These are phyloP conservation scores for Ampelomyces quisqualis DNA, from an alignment of 2,329 filamentous ascomycete species.

Conservation along the genomic window DNA sequence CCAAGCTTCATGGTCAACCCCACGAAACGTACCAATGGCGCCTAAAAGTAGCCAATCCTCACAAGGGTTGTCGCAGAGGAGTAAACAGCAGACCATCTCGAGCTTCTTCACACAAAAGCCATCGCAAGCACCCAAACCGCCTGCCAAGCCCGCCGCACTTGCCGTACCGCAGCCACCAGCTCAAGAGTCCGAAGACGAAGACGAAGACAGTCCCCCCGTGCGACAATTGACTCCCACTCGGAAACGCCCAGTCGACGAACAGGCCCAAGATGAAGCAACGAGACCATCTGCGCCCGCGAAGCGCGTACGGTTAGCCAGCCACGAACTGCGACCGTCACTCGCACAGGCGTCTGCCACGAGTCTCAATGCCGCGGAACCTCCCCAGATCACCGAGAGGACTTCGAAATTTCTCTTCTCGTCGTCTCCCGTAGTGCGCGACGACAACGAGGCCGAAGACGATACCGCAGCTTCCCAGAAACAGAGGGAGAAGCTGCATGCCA, in stretches of 20 bases:
- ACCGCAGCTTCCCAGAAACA: constrained; percentile 56
- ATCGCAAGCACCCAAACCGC: constrained; percentile 37
- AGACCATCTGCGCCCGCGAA: constrained; percentile 40
- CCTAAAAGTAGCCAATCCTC: constrained; percentile 39
- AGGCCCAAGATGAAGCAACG: constrained; percentile 41
- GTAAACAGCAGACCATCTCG: constrained; percentile 80
- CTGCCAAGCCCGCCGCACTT: constrained; percentile 20
- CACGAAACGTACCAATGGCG: constrained; percentile 32
- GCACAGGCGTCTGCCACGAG: constrained; percentile 22
- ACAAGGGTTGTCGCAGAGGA: constrained; percentile 46
- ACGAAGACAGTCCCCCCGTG: constrained; percentile 17
- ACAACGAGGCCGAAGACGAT: constrained; percentile 47
- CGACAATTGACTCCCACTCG: constrained; percentile 10
- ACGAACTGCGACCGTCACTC: constrained; percentile 24
- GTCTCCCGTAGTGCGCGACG: constrained; percentile 44
- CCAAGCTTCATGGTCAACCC: constrained; percentile 8
- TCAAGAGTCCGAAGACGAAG: constrained; percentile 12
- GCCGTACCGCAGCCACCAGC: constrained; percentile 18
- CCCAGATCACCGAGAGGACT: constrained; percentile 51
- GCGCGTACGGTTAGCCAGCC: constrained; percentile 34
- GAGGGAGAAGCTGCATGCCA: constrained; percentile 73
- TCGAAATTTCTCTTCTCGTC: constrained; percentile 62
- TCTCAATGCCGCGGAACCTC: constrained; percentile 33
- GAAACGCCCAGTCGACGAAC: constrained; percentile 43
- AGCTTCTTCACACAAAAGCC: constrained; percentile 70